Evolutionary conservation across 257 asterid species (phyloP).

Genomic region (Craterostigma plantagineum): DNA sequence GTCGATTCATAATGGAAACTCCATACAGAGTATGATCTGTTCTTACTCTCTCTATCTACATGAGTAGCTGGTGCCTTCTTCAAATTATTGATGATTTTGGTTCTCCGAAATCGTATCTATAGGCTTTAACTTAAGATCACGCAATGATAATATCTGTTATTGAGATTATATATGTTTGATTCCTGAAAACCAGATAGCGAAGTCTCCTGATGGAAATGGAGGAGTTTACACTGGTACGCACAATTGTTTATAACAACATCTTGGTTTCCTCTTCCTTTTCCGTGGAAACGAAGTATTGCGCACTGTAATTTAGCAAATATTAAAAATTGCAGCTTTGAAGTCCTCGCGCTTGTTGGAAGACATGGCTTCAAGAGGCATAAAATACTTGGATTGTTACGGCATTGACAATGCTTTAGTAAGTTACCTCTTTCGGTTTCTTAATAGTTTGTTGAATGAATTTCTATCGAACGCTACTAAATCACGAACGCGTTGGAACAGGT

Average conservation of each 20-base stretch:
- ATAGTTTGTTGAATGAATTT: conserved; percentile 1
- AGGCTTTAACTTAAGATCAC: neutral
- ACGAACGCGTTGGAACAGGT: conserved; percentile 36
- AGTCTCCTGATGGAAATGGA: conserved; percentile 98
- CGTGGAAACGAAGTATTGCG: too few relatives aligned
- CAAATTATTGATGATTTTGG: neutral
- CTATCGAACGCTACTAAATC: conserved; percentile 7
- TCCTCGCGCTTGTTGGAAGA: conserved; percentile 70
- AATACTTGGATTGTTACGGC: conserved; percentile 86
- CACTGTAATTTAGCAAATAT: neutral
- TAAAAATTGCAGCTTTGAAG: conserved; percentile 49
- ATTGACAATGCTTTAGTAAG: conserved; percentile 93
- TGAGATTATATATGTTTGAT: conserved; percentile 11
- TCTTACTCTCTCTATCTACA: neutral
- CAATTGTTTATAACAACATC: neutral
- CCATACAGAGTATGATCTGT: conserved; percentile 57
- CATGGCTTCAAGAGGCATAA: conserved; percentile 76
- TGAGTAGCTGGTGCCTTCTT: neutral
- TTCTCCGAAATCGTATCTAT: neutral
- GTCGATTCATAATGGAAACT: conserved; percentile 83
- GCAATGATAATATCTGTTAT: neutral
- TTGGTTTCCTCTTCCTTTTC: neutral
- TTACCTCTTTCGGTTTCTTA: conserved; percentile 8
- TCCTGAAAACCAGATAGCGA: conserved; percentile 60
- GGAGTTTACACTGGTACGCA: conserved; percentile 79